Evolutionary conservation across 805 yeast genomes (phyloP), one percentile per base, ranked within the genome.

Genomic region (Torulaspora maleeae): DNA sequence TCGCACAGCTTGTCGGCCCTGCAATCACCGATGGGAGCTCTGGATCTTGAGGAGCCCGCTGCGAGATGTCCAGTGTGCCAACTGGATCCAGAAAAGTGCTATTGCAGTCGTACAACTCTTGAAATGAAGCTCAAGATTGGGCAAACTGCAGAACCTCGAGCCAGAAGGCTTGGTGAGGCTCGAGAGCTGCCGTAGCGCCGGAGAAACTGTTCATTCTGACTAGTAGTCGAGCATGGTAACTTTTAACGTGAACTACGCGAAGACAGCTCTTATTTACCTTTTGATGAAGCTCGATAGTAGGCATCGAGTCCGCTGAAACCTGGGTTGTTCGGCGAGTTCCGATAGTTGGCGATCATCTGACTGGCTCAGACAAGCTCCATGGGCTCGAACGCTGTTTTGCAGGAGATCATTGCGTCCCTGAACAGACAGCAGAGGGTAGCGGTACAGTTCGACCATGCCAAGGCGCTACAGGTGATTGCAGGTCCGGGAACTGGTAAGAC

Each of bases 401-500:
- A 41, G 27, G 46, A 47, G 17, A 48, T 50, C 24, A 13, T 43
- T 16, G 22, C 40, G 20, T 48, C 58, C 2, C 52, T 73, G 37
- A 72, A 79, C 52, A 60, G 54, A 2, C 70, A 69, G 12, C 85
- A 79, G 50, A 43, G 48, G 13, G 51, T 48, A 24, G 80, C 82
- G 0, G 80, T 71, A 0, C 58, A 62, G n/a, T 66, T 66, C 24
- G 72, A 76, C 4, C 53, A 62, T 8, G 54, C 58, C 1, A 67
- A 71, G 4, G 73, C 69, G 13, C 58, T 78, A 3, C 82, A 77
- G 49, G 73, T 79, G 1, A 66, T 79, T 15, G 85, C 85, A 0
- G 84, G 85, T 0, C 85, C 85, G 0, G 85, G 85, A 1, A 79
- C 85, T 0, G 83, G 83, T 4, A 91, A 91, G 63, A 91, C 99